Evolutionary conservation across 2,329 filamentous ascomycete species (phyloP).

Genomic region (Calonectria fujianensis): DNA sequence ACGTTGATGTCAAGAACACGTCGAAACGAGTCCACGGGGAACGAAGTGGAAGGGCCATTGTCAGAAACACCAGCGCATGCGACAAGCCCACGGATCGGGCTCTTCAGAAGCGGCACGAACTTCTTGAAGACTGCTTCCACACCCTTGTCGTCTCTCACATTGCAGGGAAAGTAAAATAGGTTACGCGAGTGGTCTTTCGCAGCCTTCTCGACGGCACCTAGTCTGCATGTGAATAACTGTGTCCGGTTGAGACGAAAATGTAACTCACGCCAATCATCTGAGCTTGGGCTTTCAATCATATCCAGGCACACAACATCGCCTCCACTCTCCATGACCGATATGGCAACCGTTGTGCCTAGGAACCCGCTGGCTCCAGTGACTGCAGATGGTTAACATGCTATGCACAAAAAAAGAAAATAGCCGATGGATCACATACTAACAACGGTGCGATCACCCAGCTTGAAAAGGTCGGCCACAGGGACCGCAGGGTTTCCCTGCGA

Average conservation of each 20-base stretch:
- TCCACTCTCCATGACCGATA: background rate
- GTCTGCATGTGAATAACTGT: background rate
- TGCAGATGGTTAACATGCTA: background rate
- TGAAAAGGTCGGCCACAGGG: conserved; percentile 7
- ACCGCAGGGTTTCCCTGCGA: conserved; percentile 14
- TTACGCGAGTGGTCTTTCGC: background rate
- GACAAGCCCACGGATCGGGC: conserved; percentile 59
- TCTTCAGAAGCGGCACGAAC: conserved; percentile 35
- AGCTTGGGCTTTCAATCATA: conserved; percentile 6
- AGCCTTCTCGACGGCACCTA: conserved; percentile 6
- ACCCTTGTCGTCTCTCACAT: conserved; percentile 25
- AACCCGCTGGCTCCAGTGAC: conserved; percentile 13
- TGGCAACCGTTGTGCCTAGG: conserved; percentile 14
- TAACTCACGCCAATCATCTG: conserved; percentile 10
- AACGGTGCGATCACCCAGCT: background rate
- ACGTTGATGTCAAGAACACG: conserved; percentile 65
- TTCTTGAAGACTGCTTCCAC: conserved; percentile 13
- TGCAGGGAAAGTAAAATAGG: conserved; percentile 23
- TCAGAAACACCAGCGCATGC: conserved; percentile 58
- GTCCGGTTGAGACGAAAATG: too few relatives aligned
- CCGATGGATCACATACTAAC: background rate
- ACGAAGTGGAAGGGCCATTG: conserved; percentile 54
- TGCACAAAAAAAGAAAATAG: background rate
- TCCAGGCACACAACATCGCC: conserved; percentile 16
- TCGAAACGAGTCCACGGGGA: conserved; percentile 50